A percentile compares a stretch with the other conserved stretches of the same genome.
Conservation (phyloP, 352 stramenopile species). For the Pythium aristosporum region DNA sequence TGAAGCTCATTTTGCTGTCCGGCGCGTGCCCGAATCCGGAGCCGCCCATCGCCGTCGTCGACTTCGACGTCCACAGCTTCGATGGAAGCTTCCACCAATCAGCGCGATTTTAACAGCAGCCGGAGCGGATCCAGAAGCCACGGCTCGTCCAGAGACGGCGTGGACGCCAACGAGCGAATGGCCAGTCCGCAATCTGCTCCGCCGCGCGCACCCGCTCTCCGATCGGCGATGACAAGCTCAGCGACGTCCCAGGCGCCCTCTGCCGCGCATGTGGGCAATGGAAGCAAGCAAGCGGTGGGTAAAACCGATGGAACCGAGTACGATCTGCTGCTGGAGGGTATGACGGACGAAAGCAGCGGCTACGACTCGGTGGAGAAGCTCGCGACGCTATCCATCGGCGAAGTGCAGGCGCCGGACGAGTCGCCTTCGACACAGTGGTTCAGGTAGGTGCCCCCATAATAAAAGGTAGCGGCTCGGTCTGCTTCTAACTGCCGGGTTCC, state of each 20-base stretch:
- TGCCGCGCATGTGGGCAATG: neutral
- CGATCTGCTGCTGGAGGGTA: conserved; percentile 20
- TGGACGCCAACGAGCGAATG: neutral
- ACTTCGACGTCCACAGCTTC: neutral
- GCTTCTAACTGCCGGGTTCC: neutral
- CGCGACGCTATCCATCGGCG: conserved; percentile 45
- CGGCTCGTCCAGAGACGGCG: neutral
- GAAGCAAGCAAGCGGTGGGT: neutral
- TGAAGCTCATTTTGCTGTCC: neutral
- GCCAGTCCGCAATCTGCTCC: conserved; percentile 3
- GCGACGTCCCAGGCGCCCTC: conserved; percentile 2
- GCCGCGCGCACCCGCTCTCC: neutral
- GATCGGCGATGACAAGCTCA: conserved; percentile 21
- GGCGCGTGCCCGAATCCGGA: conserved; percentile 5
- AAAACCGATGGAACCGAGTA: conserved; percentile 14
- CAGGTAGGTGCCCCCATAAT: conserved; percentile 13
- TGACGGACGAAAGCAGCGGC: conserved; percentile 1
- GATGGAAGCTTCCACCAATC: neutral
- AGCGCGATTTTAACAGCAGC: neutral
- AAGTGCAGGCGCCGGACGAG: conserved; percentile 55
- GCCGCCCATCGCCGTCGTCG: neutral
- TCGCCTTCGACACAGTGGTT: conserved; percentile 30
- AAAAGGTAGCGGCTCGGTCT: neutral
- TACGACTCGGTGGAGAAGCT: conserved; percentile 60
- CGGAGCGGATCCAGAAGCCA: neutral